These are phyloP conservation scores for Edaphochlamys debaryana DNA, from an alignment of 139 green algal genomes.

Conservation along the genomic window DNA sequence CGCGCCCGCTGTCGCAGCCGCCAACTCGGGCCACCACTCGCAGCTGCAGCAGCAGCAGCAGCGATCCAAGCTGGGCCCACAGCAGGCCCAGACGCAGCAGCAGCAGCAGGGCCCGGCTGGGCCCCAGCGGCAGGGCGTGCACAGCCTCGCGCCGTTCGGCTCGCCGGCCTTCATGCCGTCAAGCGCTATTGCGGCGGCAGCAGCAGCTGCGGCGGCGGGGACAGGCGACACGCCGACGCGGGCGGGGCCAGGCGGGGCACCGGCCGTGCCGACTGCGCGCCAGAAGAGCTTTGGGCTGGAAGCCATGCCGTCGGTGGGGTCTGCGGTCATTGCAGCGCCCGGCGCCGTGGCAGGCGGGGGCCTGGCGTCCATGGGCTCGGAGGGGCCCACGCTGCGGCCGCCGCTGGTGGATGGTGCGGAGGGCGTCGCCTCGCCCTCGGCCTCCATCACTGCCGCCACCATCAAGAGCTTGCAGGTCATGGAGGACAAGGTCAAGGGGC, in stretches of 20 bases:
- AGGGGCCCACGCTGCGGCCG: neutral
- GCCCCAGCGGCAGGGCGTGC: neutral
- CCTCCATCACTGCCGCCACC: neutral
- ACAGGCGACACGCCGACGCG: neutral
- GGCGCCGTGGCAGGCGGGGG: too few relatives aligned
- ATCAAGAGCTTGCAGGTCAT: neutral
- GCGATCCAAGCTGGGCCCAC: neutral
- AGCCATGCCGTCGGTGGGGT: too few relatives aligned
- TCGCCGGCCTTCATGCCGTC: neutral
- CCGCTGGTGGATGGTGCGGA: neutral
- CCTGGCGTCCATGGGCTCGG: neutral
- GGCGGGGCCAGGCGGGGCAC: too few relatives aligned
- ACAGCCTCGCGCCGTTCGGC: slow-evolving; percentile 22
- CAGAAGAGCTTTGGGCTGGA: neutral
- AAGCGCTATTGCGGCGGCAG: neutral
- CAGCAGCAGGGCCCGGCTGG: neutral
- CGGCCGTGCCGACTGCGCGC: too few relatives aligned
- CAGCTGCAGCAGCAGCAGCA: neutral
- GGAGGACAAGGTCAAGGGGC: neutral
- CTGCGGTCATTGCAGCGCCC: too few relatives aligned
- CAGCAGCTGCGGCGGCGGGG: too few relatives aligned
- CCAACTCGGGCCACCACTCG: neutral
- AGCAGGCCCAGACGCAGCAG: neutral
- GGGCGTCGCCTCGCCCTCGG: neutral
- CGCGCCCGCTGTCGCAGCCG: neutral